Percentiles rank a stretch among this genome's conserved stretches.
These are phyloP conservation scores for Blastobotrys malaysiensis DNA, from an alignment of 1,139 yeast genomes.

Conservation along the genomic window DNA sequence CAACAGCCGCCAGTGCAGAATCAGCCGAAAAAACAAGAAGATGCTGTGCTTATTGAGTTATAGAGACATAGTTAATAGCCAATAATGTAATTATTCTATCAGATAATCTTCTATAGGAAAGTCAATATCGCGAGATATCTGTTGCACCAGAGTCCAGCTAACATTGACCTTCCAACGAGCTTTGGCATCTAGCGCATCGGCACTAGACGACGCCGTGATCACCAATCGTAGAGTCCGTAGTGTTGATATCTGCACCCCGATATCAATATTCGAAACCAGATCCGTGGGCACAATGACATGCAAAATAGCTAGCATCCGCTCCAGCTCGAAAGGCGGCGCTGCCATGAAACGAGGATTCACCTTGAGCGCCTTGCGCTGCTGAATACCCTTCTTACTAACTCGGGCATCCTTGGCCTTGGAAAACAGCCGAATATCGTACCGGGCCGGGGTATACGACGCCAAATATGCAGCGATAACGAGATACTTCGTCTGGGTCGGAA, in stretches of 20 bases:
- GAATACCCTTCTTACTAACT: constrained; percentile 39
- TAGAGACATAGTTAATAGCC: constrained; percentile 10
- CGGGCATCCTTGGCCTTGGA: constrained; percentile 52
- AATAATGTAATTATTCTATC: constrained; percentile 21
- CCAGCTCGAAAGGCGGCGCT: constrained; percentile 61
- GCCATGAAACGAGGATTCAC: constrained; percentile 52
- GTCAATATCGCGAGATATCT: constrained; percentile 48
- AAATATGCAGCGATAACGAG: constrained; percentile 63
- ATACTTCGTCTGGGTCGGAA: constrained; percentile 55
- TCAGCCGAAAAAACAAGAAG: constrained; percentile 8
- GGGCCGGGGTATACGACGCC: constrained; percentile 61
- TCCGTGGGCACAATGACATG: constrained; percentile 42
- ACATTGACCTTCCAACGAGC: constrained; percentile 63
- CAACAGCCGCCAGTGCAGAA: no score
- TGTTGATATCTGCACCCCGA: constrained; percentile 57
- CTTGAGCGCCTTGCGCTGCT: constrained; percentile 41
- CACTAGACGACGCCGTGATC: constrained; percentile 39
- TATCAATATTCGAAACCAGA: constrained; percentile 43
- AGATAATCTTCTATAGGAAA: constrained; percentile 52
- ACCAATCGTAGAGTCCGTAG: constrained; percentile 51
- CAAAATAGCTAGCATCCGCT: constrained; percentile 60
- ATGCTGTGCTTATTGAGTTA: constrained; percentile 29
- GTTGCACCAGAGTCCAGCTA: constrained; percentile 47
- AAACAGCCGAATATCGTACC: constrained; percentile 54
- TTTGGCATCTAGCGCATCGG: constrained; percentile 56